Percentiles rank a stretch among this genome's conserved stretches.
Evolutionary conservation across 176 grass and related monocot genomes (phyloP).

Genomic region (Zoysia japonica): DNA sequence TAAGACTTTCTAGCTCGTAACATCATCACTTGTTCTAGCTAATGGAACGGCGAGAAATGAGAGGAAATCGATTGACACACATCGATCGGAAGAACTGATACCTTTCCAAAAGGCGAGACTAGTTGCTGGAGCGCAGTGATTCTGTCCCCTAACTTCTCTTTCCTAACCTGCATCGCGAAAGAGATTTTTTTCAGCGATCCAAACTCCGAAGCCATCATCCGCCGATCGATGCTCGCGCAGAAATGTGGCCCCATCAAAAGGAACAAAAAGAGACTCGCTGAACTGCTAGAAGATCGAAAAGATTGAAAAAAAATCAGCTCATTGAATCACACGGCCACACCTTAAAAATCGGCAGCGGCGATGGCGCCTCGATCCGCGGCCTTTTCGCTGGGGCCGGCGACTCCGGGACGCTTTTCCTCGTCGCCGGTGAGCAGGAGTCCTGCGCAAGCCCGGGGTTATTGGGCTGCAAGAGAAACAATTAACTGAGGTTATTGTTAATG

Average conservation of each 20-base stretch:
- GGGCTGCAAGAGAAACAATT: constrained; percentile 30
- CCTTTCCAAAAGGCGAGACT: constrained; percentile 99
- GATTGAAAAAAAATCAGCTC: neutral
- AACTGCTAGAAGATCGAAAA: neutral
- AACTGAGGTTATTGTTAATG: neutral
- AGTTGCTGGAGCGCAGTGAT: constrained; percentile 98
- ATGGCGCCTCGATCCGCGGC: constrained; percentile 53
- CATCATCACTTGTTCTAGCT: no score
- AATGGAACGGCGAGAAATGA: no score
- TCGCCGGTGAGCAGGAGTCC: constrained; percentile 51
- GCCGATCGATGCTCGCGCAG: neutral
- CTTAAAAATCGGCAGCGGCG: constrained; percentile 81
- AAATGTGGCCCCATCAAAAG: no score
- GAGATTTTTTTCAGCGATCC: constrained; percentile 19
- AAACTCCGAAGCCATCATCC: neutral
- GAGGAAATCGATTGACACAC: no score
- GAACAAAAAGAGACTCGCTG: no score
- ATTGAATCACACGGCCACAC: constrained; percentile 19
- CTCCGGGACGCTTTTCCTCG: constrained; percentile 27
- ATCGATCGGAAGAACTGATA: constrained; percentile 2
- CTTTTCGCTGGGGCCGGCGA: constrained; percentile 53
- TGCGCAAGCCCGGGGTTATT: constrained; percentile 1
- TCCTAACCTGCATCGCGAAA: constrained; percentile 65
- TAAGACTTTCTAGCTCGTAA: no score
- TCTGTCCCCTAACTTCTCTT: constrained; percentile 98